Evolutionary conservation across 2,329 filamentous ascomycete genomes (phyloP).

Genomic region (Tympanopsis confertula): DNA sequence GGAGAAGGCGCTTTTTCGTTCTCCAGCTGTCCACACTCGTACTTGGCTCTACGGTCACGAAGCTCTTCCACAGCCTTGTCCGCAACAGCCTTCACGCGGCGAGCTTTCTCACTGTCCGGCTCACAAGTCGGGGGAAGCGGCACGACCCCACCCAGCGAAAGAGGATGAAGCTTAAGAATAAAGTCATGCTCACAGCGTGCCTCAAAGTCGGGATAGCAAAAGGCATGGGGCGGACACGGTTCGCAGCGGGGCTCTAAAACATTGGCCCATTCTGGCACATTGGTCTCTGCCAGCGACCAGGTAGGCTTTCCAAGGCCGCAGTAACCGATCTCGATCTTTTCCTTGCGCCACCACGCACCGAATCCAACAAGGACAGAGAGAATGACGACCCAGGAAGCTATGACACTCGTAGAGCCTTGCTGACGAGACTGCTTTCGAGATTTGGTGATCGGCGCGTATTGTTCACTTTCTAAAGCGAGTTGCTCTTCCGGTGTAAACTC

Average conservation of each 20-base stretch:
- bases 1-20: conserved; percentile 47
- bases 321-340: conserved; percentile 92
- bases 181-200: conserved; percentile 80
- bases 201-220: conserved; percentile 69
- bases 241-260: conserved; percentile 73
- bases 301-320: conserved; percentile 64
- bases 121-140: conserved; percentile 87
- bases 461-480: conserved; percentile 64
- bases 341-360: conserved; percentile 76
- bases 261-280: conserved; percentile 63
- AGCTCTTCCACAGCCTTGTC: conserved; percentile 80
- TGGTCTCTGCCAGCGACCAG: conserved; percentile 30
- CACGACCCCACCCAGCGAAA: conserved; percentile 68
- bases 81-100: conserved; percentile 75
- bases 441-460: conserved; percentile 28
- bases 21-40: conserved; percentile 70
- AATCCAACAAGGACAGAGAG: conserved; percentile 62
- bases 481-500: conserved; percentile 92
- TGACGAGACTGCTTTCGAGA: neutral
- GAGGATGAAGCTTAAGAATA: conserved; percentile 70
- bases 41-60: conserved; percentile 73
- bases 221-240: conserved; percentile 78
- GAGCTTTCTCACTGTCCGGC: conserved; percentile 83
- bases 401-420: conserved; percentile 20
- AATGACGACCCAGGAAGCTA: conserved; percentile 61